A percentile compares a stretch with the other conserved stretches of the same genome.
Conservation (phyloP, 305 asterid species). For the Fraxinus paxiana region DNA sequence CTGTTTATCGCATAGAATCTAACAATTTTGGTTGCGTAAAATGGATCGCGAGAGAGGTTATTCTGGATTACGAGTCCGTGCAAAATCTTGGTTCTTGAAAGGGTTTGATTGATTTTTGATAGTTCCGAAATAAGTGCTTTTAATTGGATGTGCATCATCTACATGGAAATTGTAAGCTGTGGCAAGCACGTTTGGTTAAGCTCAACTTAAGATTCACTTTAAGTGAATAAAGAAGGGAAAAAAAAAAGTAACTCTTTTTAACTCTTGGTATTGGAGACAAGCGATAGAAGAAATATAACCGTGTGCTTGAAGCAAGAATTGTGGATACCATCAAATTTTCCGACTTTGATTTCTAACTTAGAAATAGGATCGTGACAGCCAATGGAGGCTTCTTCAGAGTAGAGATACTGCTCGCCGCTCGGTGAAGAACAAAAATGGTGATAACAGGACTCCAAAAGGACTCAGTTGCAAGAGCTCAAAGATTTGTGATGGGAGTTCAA, state of each 20-base stretch:
- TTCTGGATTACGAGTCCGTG: constrained; percentile 47
- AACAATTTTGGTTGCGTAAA: constrained; percentile 53
- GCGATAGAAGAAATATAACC: not conserved
- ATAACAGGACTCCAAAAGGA: constrained; percentile 25
- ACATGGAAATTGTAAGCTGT: not conserved
- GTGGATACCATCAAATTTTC: not conserved
- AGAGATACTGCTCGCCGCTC: constrained; percentile 10
- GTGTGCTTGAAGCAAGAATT: not conserved
- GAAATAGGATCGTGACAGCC: not conserved
- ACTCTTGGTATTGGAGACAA: too few species aligned
- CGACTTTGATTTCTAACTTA: not conserved
- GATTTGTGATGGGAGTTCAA: not conserved
- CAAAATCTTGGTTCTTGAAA: constrained; percentile 43
- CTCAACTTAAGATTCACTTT: not conserved
- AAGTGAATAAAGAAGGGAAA: too few species aligned
- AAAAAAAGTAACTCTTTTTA: too few species aligned
- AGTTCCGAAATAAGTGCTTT: constrained; percentile 40
- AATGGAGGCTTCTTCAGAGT: constrained; percentile 22
- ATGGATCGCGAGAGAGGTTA: constrained; percentile 54
- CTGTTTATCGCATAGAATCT: constrained; percentile 54
- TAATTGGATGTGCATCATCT: constrained; percentile 36
- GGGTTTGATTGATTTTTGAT: constrained; percentile 41
- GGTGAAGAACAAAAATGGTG: constrained; percentile 28
- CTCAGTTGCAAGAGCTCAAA: too few species aligned
- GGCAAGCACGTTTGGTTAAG: not conserved